Evolutionary conservation across 345 rosid species (phyloP).

Genomic region (Salix udensis): DNA sequence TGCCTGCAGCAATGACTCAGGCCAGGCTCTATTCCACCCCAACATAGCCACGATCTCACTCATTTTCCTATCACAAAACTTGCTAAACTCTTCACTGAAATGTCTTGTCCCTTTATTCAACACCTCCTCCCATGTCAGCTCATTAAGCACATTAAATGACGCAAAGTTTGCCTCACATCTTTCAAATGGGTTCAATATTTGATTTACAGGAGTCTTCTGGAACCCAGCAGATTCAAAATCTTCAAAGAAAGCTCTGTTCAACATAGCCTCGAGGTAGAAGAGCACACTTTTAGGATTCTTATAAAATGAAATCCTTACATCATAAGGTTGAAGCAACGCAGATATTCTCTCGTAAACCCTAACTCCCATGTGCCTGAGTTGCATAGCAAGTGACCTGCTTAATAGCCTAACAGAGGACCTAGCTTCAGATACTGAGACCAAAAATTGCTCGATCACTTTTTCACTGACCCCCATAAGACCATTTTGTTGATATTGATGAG

Average conservation of each 20-base stretch:
- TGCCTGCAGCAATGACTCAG: conserved; percentile 73
- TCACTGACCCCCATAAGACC: conserved; percentile 32
- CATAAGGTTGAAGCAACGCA: conserved; percentile 66
- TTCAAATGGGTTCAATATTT: conserved; percentile 67
- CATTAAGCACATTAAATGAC: conserved; percentile 48
- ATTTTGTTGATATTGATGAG: conserved; percentile 20
- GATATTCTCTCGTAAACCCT: conserved; percentile 58
- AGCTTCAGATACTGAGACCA: conserved; percentile 64
- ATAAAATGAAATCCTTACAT: conserved; percentile 51
- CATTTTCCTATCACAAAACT: conserved; percentile 87
- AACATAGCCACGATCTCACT: conserved; percentile 78
- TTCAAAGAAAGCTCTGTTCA: conserved; percentile 74
- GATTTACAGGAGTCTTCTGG: conserved; percentile 46
- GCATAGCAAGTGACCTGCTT: conserved; percentile 62
- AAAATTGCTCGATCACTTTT: conserved; percentile 58
- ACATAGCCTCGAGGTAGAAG: conserved; percentile 63
- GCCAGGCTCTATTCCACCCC: conserved; percentile 84
- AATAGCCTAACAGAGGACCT: conserved; percentile 53
- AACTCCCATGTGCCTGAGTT: conserved; percentile 58
- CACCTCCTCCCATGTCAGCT: conserved; percentile 84
- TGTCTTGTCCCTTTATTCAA: conserved; percentile 76
- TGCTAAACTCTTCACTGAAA: conserved; percentile 84
- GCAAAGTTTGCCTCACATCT: conserved; percentile 65
- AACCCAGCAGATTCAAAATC: conserved; percentile 82
- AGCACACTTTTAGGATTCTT: conserved; percentile 56